Evolutionary conservation across 192 early-diverging fungal species (phyloP), one percentile per base, ranked within the genome.

Genomic region (Oehlia diaphana): DNA sequence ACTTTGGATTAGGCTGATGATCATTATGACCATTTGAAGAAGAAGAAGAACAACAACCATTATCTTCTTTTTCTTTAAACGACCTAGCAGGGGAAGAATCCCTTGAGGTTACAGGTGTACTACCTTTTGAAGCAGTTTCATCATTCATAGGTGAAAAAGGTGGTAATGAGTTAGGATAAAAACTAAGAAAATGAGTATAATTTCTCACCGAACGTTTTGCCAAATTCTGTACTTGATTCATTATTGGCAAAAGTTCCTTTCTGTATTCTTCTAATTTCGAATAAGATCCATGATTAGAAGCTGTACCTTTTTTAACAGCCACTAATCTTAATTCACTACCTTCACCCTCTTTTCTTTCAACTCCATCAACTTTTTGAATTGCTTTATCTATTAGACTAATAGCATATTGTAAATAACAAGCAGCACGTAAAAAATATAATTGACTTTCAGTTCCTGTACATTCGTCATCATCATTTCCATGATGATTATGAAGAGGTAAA

Each of bases 351-450:
- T 37, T 75, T 14, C 74, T 53, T 62, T 75, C 74, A 7, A 63
- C 35, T 37, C 74, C 58, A 63, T 75, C 74, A n/a, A 75, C 61
- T 75, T 75, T 75, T 75, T 75, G 74, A 63, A 75, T 75, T n/a
- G 31, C 74, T 75, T 75, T 75, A 21, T 75, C 74, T 28, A 75
- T n/a, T 21, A 75, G 10, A 75, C 58, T 75, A 58, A 75, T 75
- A 35, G 74, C 74, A 63, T 75, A 75, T 75, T 75, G 74, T 37
- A 75, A 33, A 63, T 75, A 75, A 75, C 74, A 75, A 26, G 74
- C 74, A 35, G 74, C 74, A 58, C 74, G 74, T 23, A 75, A 58
- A 75, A 75, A 75, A 37, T 75, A 75, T 9, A 75, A 63, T 63
- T 75, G 74, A 21, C 74, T 75, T 39, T 75, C 74, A 16, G 74